A percentile compares a stretch with the other conserved stretches of the same genome.
Conservation (phyloP, 2,329 filamentous ascomycete species). For the Camillea tinctor region DNA sequence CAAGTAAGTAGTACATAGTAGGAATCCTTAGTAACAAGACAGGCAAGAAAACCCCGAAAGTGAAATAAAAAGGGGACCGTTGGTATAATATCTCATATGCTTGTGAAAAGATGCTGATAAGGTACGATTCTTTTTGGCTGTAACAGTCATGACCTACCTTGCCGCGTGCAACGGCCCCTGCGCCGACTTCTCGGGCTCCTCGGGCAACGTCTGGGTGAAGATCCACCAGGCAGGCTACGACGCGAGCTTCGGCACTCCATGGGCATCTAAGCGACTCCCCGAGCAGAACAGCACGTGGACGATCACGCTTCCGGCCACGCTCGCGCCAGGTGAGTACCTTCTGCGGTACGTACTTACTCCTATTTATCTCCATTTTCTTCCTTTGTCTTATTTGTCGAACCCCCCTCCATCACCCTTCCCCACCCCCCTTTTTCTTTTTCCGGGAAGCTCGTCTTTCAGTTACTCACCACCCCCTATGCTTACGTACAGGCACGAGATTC, state of each 20-base stretch:
- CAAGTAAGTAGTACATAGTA: not conserved
- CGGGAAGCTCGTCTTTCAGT: too few relatives aligned
- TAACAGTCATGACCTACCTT: conserved; percentile 6
- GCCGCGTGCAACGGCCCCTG: conserved; percentile 1
- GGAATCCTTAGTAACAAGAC: too few relatives aligned
- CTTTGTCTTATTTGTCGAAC: too few relatives aligned
- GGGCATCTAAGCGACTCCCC: conserved; percentile 4
- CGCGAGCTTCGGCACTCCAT: not conserved
- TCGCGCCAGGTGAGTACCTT: conserved; percentile 1
- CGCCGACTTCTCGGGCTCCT: conserved; percentile 15
- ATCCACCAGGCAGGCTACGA: conserved; percentile 7
- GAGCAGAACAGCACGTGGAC: conserved; percentile 5
- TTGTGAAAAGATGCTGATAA: not conserved
- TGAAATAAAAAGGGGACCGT: not conserved
- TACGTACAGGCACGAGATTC: conserved; percentile 9
- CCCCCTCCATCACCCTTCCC: too few relatives aligned
- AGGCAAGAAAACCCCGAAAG: too few relatives aligned
- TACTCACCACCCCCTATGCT: not conserved
- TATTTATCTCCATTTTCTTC: too few relatives aligned
- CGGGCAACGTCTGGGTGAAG: conserved; percentile 16
- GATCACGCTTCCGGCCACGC: not conserved
- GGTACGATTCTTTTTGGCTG: not conserved
- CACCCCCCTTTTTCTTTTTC: too few relatives aligned
- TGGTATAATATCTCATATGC: too few relatives aligned
- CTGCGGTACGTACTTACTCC: not conserved